Conservation (phyloP, 257 asterid genomes). For the Solanum gandarillasii region DNA sequence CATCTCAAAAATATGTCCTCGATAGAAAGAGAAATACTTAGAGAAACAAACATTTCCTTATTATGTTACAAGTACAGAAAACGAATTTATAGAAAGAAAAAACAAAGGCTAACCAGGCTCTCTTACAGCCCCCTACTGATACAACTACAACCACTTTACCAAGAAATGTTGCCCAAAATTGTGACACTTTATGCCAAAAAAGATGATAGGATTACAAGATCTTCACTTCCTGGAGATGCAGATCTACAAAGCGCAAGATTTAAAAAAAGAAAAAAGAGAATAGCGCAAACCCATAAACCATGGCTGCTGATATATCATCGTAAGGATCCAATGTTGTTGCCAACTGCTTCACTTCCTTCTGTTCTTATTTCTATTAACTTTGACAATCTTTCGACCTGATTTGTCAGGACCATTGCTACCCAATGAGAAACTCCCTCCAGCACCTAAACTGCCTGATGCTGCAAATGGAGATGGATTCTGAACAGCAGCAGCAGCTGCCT, state of each 20-base stretch:
- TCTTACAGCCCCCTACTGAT: neutral
- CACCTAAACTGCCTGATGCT: constrained; percentile 44
- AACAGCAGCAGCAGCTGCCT: constrained; percentile 12
- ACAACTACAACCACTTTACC: constrained; percentile 3
- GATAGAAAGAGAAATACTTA: neutral
- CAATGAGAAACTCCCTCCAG: constrained; percentile 71
- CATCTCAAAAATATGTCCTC: neutral
- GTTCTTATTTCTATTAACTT: constrained; percentile 31
- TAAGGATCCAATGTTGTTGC: neutral
- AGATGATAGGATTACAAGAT: neutral
- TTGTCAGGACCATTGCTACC: constrained; percentile 59
- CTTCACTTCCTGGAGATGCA: neutral
- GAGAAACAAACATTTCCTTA: neutral
- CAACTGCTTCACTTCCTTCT: constrained; percentile 34
- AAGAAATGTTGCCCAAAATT: constrained; percentile 13
- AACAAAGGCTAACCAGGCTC: neutral
- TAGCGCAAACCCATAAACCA: neutral
- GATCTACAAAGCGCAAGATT: neutral
- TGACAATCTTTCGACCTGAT: constrained; percentile 42
- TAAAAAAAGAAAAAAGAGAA: neutral
- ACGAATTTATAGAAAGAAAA: neutral
- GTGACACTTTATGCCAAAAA: constrained; percentile 11
- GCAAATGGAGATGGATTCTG: constrained; percentile 40
- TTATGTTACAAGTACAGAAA: neutral
- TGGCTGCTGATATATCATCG: neutral